Conservation (phyloP, 2,329 filamentous ascomycete species). For the Neofusicoccum parvum region DNA sequence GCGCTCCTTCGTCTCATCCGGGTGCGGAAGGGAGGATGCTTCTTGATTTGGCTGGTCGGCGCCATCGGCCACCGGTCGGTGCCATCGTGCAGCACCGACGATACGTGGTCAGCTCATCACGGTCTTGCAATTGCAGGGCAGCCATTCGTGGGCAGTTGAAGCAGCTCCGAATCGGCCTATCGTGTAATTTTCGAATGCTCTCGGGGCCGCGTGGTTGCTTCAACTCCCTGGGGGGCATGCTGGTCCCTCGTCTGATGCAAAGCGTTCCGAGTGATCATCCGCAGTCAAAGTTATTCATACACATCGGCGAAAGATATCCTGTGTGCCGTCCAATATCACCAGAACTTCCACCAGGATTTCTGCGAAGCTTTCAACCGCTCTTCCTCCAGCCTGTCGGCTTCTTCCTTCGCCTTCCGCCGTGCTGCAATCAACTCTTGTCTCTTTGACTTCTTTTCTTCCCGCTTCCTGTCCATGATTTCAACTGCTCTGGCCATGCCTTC, state of each 20-base stretch:
- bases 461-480: slow-evolving; percentile 76
- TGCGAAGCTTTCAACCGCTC: slow-evolving; percentile 34
- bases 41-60: background rate
- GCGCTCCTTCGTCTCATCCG: background rate
- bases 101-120: too few species aligned
- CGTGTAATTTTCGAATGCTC: too few species aligned
- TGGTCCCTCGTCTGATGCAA: too few species aligned
- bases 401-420: slow-evolving; percentile 46
- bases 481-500: slow-evolving; percentile 83
- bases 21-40: background rate
- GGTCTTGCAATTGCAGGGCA: too few species aligned
- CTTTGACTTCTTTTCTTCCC: slow-evolving; percentile 51
- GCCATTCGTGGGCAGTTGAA: too few species aligned
- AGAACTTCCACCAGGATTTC: slow-evolving; percentile 31
- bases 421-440: slow-evolving; percentile 44
- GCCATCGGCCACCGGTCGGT: background rate
- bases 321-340: background rate
- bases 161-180: too few species aligned
- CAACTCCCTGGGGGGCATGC: too few species aligned
- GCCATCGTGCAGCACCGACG: background rate
- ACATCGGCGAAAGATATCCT: background rate
- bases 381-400: slow-evolving; percentile 40
- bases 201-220: too few species aligned
- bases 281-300: background rate
- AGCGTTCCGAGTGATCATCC: too few species aligned